Percentiles rank a stretch among this genome's conserved stretches.
These are phyloP conservation scores for Monilinia vaccinii-corymbosi DNA, from an alignment of 2,329 filamentous ascomycete species.

Conservation along the genomic window DNA sequence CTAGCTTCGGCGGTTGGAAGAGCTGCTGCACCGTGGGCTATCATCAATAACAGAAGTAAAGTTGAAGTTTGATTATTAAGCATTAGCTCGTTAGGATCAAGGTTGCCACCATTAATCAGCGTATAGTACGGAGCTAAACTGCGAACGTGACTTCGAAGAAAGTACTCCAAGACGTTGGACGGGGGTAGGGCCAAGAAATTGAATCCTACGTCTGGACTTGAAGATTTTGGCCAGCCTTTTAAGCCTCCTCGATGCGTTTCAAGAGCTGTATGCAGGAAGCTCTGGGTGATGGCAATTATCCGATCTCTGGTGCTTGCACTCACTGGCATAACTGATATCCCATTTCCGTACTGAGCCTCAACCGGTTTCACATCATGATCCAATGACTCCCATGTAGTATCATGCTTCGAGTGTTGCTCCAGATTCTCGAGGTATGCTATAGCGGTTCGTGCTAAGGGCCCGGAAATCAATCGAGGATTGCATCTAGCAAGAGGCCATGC, in stretches of 20 bases:
- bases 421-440: slow-evolving; percentile 43
- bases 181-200: slow-evolving; percentile 60
- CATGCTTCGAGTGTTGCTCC: slow-evolving; percentile 40
- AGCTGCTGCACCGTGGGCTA: slow-evolving; percentile 60
- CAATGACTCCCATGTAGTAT: slow-evolving; percentile 38
- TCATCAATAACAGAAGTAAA: slow-evolving; percentile 60
- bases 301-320: slow-evolving; percentile 50
- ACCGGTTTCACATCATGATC: slow-evolving; percentile 30
- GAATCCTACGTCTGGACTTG: slow-evolving; percentile 38
- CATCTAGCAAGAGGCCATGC: slow-evolving; percentile 45
- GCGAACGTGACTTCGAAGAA: slow-evolving; percentile 56
- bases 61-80: slow-evolving; percentile 57
- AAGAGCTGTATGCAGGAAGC: slow-evolving; percentile 60
- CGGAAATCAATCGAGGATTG: slow-evolving; percentile 38
- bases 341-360: slow-evolving; percentile 12
- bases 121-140: slow-evolving; percentile 59
- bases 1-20: slow-evolving; percentile 56
- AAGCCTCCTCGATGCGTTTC: slow-evolving; percentile 50
- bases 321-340: slow-evolving; percentile 36
- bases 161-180: slow-evolving; percentile 56
- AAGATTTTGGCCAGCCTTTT: slow-evolving; percentile 25
- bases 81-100: slow-evolving; percentile 61
- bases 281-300: slow-evolving; percentile 62
- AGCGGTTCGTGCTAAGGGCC: slow-evolving; percentile 39
- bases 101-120: slow-evolving; percentile 46